phyloP scores from a whole-genome alignment of 192 early-diverging fungal species.

The Piromyces finnis region DNA sequence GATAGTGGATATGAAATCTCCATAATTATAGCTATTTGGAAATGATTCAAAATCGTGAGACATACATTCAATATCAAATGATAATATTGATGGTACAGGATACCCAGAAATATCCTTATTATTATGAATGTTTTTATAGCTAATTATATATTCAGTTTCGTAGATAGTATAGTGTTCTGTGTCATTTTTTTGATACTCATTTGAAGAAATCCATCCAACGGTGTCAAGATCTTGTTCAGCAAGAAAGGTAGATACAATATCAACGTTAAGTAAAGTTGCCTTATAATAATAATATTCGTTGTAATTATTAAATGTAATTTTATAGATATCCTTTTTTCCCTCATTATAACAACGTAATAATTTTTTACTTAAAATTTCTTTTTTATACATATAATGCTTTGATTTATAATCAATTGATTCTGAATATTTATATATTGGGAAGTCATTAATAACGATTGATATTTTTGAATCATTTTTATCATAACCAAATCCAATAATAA shows the following conservation, averaged over 20 bases:
- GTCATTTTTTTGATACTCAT: background rate
- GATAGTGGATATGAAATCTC: background rate
- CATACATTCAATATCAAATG: background rate
- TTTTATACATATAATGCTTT: background rate
- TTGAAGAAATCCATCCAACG: background rate
- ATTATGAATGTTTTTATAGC: background rate
- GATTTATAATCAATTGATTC: background rate
- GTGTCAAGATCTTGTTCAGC: background rate
- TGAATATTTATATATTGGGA: background rate
- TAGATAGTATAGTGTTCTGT: background rate
- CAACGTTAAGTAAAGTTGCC: background rate
- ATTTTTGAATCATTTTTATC: background rate
- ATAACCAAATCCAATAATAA: background rate
- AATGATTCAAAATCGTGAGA: background rate
- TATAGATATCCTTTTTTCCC: background rate
- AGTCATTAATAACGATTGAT: background rate
- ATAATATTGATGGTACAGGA: background rate
- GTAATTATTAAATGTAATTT: background rate
- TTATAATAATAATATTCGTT: background rate
- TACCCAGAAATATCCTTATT: background rate
- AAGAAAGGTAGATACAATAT: background rate
- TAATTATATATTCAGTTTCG: background rate
- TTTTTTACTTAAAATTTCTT: background rate
- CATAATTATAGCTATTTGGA: background rate
- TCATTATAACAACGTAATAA: background rate